A percentile compares a stretch with the other conserved stretches of the same genome.
phyloP scores from a whole-genome alignment of 768 basidiomycete genomes.

The Gloeostereum incarnatum region DNA sequence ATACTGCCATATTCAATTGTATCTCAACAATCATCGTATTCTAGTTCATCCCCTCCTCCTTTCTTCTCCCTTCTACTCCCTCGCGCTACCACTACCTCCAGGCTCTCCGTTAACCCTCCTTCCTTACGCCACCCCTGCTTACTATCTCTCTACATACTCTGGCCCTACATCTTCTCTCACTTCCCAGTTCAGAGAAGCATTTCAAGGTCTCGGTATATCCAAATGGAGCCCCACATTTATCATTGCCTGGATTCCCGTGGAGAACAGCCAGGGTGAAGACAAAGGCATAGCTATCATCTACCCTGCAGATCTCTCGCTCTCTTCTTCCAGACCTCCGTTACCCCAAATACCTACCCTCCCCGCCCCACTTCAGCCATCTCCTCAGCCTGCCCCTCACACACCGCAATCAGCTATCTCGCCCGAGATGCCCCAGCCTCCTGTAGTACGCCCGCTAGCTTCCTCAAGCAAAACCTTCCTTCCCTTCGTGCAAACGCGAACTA shows the following conservation, averaged over 20 bases:
- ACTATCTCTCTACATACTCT: conserved; percentile 59
- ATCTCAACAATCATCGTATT: conserved; percentile 32
- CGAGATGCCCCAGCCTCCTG: too few species aligned
- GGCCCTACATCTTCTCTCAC: conserved; percentile 57
- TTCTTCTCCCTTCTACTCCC: conserved; percentile 47
- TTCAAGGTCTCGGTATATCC: conserved; percentile 54
- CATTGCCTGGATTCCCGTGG: conserved; percentile 66
- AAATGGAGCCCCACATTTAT: conserved; percentile 43
- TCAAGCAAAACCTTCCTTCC: too few species aligned
- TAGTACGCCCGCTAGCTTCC: too few species aligned
- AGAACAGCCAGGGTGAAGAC: conserved; percentile 74
- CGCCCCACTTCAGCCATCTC: conserved; percentile 46
- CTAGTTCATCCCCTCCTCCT: conserved; percentile 56
- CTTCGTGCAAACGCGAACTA: too few species aligned
- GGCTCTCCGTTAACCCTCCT: conserved; percentile 66
- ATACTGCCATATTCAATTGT: conserved; percentile 50
- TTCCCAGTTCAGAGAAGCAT: conserved; percentile 53
- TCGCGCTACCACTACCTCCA: conserved; percentile 37
- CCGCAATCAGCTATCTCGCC: conserved; percentile 1
- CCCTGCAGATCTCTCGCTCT: conserved; percentile 50
- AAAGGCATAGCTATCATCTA: conserved; percentile 72
- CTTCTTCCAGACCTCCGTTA: conserved; percentile 33
- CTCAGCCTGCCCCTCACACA: conserved; percentile 5
- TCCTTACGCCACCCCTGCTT: conserved; percentile 65
- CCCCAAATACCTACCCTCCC: conserved; percentile 57